Base-by-base conservation (phyloP, 2,329 filamentous ascomycete species). In the Monilinia fructigena region DNA sequence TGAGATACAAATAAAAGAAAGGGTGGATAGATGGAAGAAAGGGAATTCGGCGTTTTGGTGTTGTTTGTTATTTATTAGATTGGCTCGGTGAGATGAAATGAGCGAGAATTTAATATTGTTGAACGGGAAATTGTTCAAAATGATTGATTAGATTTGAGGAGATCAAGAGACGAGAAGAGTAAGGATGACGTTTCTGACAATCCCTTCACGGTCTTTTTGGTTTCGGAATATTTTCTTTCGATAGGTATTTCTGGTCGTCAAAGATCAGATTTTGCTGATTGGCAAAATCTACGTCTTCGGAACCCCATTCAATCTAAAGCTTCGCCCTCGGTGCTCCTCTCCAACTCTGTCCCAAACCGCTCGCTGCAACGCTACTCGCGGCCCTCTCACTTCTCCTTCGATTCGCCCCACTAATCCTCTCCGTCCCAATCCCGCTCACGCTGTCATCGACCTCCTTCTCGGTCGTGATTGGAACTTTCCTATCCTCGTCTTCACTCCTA, bases 341-440 rank as follows among this genome's bases (percentile, higher is more conserved):
- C 2, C 48, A 48, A 2, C 28, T n/a, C 20, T 60, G 42, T 8
- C 56, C 56, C 8, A 48, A 18, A 26, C 20, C 26, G 18, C 55
- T 59, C 6, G 55, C 40, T 3, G 55, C 55, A 5, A 59, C 14
- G 14, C 55, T 59, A n/a, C 31, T 61, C 8, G 55, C 55, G 0
- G 42, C 55, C 26, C 55, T 26, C n/a, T 50, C 55, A 23, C 31
- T 61, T 31, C 47, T 50, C 7, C 45, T 62, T 16, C 59, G 7
- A n/a, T 42, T 50, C 7, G 50, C 28, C 7, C 42, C 47, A 4
- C 47, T 50, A 7, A 48, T 18, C 1, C 47, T 53, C 10, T 50
- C 58, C 4, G 35, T 62, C 28, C n/a, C 35, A 26, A 40, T 38
- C 16, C 4, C 31, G 12, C 35, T 50, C 10, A 18, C 12, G n/a